Percentiles rank a stretch among this genome's conserved stretches.
phyloP scores from a whole-genome alignment of 768 basidiomycete genomes.

The Leccinum variicolor region DNA sequence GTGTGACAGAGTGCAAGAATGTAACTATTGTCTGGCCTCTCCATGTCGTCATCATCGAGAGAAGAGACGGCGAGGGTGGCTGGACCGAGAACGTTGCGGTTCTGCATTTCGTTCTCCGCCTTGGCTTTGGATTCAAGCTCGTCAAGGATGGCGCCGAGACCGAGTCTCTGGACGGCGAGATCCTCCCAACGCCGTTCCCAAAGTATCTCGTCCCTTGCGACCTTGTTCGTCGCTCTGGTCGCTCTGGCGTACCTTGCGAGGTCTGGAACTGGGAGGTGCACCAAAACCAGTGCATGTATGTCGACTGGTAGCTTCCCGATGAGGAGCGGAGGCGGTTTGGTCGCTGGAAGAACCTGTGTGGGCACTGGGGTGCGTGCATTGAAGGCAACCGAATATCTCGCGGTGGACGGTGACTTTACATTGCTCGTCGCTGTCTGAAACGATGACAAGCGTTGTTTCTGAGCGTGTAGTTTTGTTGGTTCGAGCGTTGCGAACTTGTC shows the following conservation, averaged over 20 bases:
- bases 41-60: constrained; percentile 68
- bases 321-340: constrained; percentile 32
- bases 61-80: constrained; percentile 53
- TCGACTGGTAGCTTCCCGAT: constrained; percentile 81
- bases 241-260: constrained; percentile 70
- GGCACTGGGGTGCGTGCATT: neutral
- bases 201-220: constrained; percentile 67
- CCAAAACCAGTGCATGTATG: constrained; percentile 71
- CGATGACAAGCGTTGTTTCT: constrained; percentile 22
- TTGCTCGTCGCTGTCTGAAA: constrained; percentile 10
- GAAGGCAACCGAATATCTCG: constrained; percentile 8
- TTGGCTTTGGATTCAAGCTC: constrained; percentile 48
- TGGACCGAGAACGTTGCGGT: constrained; percentile 43
- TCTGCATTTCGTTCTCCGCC: constrained; percentile 32
- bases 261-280: constrained; percentile 75
- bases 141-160: constrained; percentile 50
- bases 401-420: constrained; percentile 7
- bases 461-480: constrained; percentile 58
- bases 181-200: constrained; percentile 77
- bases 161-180: constrained; percentile 48
- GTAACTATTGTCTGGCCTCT: no score
- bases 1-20: no score
- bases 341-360: constrained; percentile 15
- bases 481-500: constrained; percentile 87
- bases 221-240: constrained; percentile 57